Base-by-base conservation (phyloP, 208 protist species). In the Wallacemonas sp. region DNA sequence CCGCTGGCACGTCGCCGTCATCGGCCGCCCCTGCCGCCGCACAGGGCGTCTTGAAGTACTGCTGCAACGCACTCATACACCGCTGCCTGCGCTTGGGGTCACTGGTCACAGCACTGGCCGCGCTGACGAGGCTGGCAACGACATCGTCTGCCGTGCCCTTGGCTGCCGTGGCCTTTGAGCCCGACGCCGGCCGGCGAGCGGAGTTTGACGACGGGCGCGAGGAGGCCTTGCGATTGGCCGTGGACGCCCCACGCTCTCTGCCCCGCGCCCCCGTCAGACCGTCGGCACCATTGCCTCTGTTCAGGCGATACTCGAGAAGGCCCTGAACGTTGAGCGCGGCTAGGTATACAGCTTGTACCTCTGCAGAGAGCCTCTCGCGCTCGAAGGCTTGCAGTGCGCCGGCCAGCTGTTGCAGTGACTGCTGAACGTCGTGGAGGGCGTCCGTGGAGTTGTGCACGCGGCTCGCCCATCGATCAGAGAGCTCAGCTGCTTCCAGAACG, bases 321-420 rank as follows among this genome's bases (percentile, higher is more conserved):
- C 42, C 65, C 29, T 57, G 52, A 4, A 57, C 8, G 24, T 55
- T 52, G 30, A 57, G 29, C 32, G 44, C 24, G 13, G 27, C 37
- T 13, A 70, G 54, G 30, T 54, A 60, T 39, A 41, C 42, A 27
- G 65, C 65, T 42, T 70, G 52, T 10, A 61, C 36, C 8, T 52
- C 37, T 10, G 60, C 38, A 22, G 29, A 33, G n/a, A 19, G 36
- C 0, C 62, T 3, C 37, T 62, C 54, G 15, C 44, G 52, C 30
- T 70, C 30, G 50, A 32, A 42, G 21, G 4, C 8, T 37, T 68
- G 44, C 34, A 58, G n/a, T 3, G 33, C 45, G 37, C 19, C 50
- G 10, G 50, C 34, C 24, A 68, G 46, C 36, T 38, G 46, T 29
- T 41, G 39, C 29, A 68, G n/a, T 9, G 26, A 33, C 12, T 36